These are phyloP conservation scores for Vigna mungo DNA, from an alignment of 306 rosid genomes.

Conservation along the genomic window DNA sequence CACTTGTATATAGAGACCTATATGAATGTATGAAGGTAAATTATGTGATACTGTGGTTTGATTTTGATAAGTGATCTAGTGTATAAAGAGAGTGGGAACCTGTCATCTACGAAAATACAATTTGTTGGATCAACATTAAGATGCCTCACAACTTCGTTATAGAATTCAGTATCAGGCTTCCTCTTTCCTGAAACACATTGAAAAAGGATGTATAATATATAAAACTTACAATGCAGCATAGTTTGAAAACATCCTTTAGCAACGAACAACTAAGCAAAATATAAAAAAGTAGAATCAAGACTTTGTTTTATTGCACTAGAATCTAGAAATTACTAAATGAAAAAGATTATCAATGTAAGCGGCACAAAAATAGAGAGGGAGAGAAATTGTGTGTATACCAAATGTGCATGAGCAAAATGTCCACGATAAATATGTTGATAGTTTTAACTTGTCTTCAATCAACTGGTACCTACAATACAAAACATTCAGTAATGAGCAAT, in stretches of 20 bases:
- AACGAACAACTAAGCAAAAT: slow-evolving; percentile 16
- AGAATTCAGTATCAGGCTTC: slow-evolving; percentile 87
- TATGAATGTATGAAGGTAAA: no score
- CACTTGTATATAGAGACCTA: no score
- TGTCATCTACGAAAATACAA: slow-evolving; percentile 89
- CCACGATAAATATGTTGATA: slow-evolving; percentile 89
- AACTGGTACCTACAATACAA: slow-evolving; percentile 73
- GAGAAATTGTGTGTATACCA: slow-evolving; percentile 52
- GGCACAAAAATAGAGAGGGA: slow-evolving; percentile 18
- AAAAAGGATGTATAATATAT: neutral
- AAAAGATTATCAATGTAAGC: slow-evolving; percentile 15
- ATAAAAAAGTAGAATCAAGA: slow-evolving; percentile 33
- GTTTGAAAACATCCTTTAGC: slow-evolving; percentile 22
- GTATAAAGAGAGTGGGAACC: slow-evolving; percentile 54
- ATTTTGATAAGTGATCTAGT: neutral
- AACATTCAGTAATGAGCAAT: slow-evolving; percentile 20
- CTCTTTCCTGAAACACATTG: slow-evolving; percentile 79
- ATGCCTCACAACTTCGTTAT: slow-evolving; percentile 66
- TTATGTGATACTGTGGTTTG: no score
- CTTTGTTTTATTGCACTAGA: neutral
- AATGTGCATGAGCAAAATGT: slow-evolving; percentile 83
- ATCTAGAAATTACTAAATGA: slow-evolving; percentile 29
- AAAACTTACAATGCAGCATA: neutral
- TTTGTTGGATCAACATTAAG: slow-evolving; percentile 70
- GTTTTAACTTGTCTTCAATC: slow-evolving; percentile 78